A percentile compares a stretch with the other conserved stretches of the same genome.
phyloP scores from a whole-genome alignment of 2,329 filamentous ascomycete species.

The Botryotinia convoluta region DNA sequence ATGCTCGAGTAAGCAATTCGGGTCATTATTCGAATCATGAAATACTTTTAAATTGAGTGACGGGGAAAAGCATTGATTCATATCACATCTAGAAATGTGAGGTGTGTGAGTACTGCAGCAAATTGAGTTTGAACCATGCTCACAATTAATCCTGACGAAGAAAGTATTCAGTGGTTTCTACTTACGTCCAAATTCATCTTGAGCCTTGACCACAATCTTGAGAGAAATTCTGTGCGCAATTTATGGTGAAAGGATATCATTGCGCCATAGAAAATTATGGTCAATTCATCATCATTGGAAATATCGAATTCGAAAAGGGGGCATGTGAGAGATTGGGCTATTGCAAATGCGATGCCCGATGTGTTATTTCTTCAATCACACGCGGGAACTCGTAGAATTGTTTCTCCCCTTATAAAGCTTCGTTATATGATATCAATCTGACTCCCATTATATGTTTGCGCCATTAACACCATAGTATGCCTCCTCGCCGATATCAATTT shows the following conservation, averaged over 20 bases:
- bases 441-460: not conserved
- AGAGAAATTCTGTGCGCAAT: too few relatives aligned
- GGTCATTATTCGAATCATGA: not conserved
- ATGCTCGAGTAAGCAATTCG: not conserved
- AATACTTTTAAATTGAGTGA: not conserved
- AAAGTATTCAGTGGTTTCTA: not conserved
- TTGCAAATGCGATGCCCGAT: not conserved
- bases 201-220: not conserved
- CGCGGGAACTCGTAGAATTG: not conserved
- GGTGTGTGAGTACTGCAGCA: too few relatives aligned
- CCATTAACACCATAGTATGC: constrained; percentile 1
- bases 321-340: not conserved
- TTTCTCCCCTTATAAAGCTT: not conserved
- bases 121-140: not conserved
- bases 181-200: not conserved
- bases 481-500: not conserved
- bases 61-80: not conserved
- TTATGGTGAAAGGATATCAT: not conserved
- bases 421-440: not conserved
- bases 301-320: too few relatives aligned
- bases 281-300: not conserved
- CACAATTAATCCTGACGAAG: not conserved
- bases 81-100: not conserved
- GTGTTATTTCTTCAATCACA: not conserved
- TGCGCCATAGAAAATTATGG: not conserved